Conservation (phyloP, 441 rosid species). For the Gossypium gossypioides region DNA sequence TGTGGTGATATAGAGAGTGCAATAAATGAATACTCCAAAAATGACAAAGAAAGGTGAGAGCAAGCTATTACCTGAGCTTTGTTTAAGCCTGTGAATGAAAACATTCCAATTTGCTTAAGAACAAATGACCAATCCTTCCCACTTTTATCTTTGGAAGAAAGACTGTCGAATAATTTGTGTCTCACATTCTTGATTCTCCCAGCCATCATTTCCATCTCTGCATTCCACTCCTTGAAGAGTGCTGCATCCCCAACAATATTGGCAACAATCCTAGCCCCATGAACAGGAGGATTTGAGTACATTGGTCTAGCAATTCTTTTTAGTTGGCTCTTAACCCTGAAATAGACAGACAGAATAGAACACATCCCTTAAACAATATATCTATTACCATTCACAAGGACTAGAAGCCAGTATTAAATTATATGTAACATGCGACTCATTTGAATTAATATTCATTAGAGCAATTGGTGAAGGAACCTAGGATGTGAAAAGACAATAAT, state of each 20-base stretch:
- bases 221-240: slow-evolving; percentile 80
- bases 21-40: background rate
- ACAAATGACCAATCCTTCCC: slow-evolving; percentile 93
- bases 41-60: background rate
- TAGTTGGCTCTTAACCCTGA: slow-evolving; percentile 94
- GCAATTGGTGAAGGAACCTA: background rate
- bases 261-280: slow-evolving; percentile 88
- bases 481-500: background rate
- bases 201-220: slow-evolving; percentile 95
- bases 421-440: background rate
- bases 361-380: background rate
- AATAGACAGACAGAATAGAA: background rate
- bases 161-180: slow-evolving; percentile 61
- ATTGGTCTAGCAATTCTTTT: slow-evolving; percentile 91
- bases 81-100: slow-evolving; percentile 87
- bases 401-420: background rate
- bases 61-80: slow-evolving; percentile 57
- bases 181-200: slow-evolving; percentile 90
- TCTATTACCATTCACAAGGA: background rate
- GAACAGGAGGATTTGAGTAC: slow-evolving; percentile 95
- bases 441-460: background rate
- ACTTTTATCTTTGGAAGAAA: slow-evolving; percentile 63
- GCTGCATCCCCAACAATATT: slow-evolving; percentile 73
- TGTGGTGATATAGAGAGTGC: background rate
- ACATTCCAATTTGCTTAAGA: slow-evolving; percentile 91